phyloP scores from a whole-genome alignment of 169 alveolate species.

The Plasmodium chabaudi region DNA sequence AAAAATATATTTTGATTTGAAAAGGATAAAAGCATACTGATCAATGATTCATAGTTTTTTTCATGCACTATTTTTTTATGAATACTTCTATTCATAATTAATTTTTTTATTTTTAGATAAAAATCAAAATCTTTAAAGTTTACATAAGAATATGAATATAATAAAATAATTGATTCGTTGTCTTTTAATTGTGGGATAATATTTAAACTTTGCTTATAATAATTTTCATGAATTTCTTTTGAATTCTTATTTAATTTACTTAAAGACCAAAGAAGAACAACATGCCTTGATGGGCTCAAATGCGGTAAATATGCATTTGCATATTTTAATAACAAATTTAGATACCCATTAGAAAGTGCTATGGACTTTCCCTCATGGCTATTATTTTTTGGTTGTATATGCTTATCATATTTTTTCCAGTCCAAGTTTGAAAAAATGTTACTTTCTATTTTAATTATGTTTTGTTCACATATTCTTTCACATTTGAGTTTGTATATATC shows the following conservation, averaged over 20 bases:
- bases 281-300: constrained; percentile 57
- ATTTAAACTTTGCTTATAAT: constrained; percentile 28
- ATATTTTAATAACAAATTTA: constrained; percentile 41
- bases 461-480: too few species aligned
- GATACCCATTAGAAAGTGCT: background rate
- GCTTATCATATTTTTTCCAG: background rate
- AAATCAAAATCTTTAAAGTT: constrained; percentile 33
- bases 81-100: constrained; percentile 23
- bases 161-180: constrained; percentile 45
- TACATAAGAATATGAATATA: constrained; percentile 63
- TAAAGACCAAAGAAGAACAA: constrained; percentile 67
- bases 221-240: constrained; percentile 42
- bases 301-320: constrained; percentile 51
- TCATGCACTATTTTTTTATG: constrained; percentile 22
- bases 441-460: too few species aligned
- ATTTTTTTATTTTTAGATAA: constrained; percentile 59
- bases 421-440: background rate
- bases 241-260: constrained; percentile 54
- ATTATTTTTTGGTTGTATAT: background rate
- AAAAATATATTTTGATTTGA: constrained; percentile 66
- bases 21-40: constrained; percentile 60
- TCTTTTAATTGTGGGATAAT: constrained; percentile 32
- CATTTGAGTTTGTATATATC: too few species aligned
- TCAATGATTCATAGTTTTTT: constrained; percentile 42
- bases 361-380: background rate